Evolutionary conservation across 306 rosid genomes (phyloP).

Genomic region (Cucurbita maxima): DNA sequence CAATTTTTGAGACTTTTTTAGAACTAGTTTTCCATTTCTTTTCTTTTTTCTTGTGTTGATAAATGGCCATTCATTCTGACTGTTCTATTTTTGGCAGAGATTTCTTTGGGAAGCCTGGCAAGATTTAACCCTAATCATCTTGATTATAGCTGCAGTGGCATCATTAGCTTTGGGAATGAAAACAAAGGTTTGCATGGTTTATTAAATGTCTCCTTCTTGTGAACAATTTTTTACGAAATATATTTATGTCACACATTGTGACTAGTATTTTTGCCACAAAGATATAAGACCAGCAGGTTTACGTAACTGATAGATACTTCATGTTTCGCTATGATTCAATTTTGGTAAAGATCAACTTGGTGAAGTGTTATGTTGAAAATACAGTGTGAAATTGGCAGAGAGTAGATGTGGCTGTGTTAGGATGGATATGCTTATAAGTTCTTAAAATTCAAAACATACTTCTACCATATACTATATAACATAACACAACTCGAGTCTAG

Average conservation of each 20-base stretch:
- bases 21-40: not conserved
- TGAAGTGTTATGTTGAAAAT: not conserved
- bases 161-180: constrained; percentile 75
- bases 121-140: constrained; percentile 81
- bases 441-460: not conserved
- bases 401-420: not conserved
- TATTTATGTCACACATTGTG: not conserved
- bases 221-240: not conserved
- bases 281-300: not conserved
- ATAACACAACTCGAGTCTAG: not conserved
- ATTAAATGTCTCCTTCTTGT: not conserved
- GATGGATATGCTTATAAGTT: not conserved
- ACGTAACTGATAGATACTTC: not conserved
- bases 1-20: not conserved
- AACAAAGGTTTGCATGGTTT: constrained; percentile 51
- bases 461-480: not conserved
- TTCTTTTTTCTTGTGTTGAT: not conserved
- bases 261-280: not conserved
- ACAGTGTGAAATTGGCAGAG: not conserved
- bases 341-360: not conserved
- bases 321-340: not conserved
- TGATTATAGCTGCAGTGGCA: constrained; percentile 76
- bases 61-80: not conserved
- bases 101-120: constrained; percentile 99
- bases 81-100: constrained; percentile 36